Base-by-base conservation (phyloP, 2,329 filamentous ascomycete genomes). In the Arthrobotrys entomopaga region DNA sequence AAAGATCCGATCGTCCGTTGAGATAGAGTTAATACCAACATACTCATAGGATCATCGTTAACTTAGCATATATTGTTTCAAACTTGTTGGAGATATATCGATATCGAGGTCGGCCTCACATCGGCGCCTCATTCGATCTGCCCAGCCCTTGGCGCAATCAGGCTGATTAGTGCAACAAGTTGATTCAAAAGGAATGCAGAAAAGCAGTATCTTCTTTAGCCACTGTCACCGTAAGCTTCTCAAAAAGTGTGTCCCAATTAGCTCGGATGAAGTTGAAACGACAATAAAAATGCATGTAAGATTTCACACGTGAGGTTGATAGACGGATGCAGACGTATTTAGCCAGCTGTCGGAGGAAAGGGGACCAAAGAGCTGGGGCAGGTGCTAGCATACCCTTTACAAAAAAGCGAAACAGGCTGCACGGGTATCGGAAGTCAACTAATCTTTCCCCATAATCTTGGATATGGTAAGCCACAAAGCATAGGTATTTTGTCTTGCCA, bases 261-360 rank as follows among this genome's bases (percentile, higher is more conserved):
- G n/a, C 50, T 69, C 49, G 49, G 65, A 61, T 69, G 48, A 61
- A 61, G n/a, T 20, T 69, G 22, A 53, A 60, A 40, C 56, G 3
- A 59, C 15, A 46, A 38, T n/a, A 34, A 63, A 50, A 58, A 64
- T 50, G 49, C 69, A 26, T 65, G 29, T 60, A 50, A 52, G 53
- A 54, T 61, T 54, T 61, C 49, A 42, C 29, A 34, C 29, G 29
- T 34, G 29, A 34, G 29, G 10, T 10, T 34, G 29, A 34, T 34
- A 10, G 29, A 7, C 7, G 29, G 29, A 43, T 56, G 61, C n/a
- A 19, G 16, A 24, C 43, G 61, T 50, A 73, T 73, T 65, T 73
- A 73, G 69, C 61, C 69, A 58, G 24, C 50, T 58, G 6, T 5
- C 26, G 43, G 53, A n/a, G 52, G 58, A 65, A 63, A 61, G 49